A percentile compares a stretch with the other conserved stretches of the same genome.
Evolutionary conservation across 768 basidiomycete species (phyloP).

Genomic region (Cytidiella melzeri): DNA sequence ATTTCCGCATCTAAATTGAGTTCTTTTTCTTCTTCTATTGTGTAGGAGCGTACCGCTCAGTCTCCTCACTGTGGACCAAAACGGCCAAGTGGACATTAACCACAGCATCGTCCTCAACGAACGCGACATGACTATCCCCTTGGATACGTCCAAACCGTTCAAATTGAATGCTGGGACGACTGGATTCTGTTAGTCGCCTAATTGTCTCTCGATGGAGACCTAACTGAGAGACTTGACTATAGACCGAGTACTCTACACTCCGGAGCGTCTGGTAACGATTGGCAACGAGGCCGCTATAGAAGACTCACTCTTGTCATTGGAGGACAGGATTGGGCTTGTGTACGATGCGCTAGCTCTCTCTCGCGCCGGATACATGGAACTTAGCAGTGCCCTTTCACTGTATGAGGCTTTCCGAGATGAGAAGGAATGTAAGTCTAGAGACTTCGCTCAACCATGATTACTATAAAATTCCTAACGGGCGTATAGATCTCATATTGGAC

Average conservation of each 20-base stretch:
- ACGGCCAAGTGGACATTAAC: constrained; percentile 55
- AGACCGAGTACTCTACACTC: constrained; percentile 86
- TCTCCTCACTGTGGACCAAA: constrained; percentile 53
- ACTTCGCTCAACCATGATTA: too few relatives aligned
- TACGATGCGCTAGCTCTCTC: constrained; percentile 78
- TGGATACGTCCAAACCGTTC: constrained; percentile 76
- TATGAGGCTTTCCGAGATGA: constrained; percentile 66
- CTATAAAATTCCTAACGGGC: neutral
- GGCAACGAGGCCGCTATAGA: constrained; percentile 71
- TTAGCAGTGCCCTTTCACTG: constrained; percentile 73
- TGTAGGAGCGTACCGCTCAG: constrained; percentile 79
- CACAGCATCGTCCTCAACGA: constrained; percentile 57
- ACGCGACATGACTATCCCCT: constrained; percentile 57
- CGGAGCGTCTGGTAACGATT: constrained; percentile 71
- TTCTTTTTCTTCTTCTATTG: neutral
- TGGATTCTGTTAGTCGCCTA: constrained; percentile 71
- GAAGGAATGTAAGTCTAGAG: constrained; percentile 65
- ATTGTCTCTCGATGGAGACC: neutral
- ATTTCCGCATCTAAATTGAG: neutral
- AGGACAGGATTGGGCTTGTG: constrained; percentile 87
- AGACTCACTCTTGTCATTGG: constrained; percentile 62
- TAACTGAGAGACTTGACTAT: constrained; percentile 3
- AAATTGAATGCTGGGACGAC: constrained; percentile 88
- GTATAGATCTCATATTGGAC: constrained; percentile 80
- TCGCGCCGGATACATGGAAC: constrained; percentile 69